Conservation (phyloP, 2,329 filamentous ascomycete species). For the Microthyrium microscopicum region DNA sequence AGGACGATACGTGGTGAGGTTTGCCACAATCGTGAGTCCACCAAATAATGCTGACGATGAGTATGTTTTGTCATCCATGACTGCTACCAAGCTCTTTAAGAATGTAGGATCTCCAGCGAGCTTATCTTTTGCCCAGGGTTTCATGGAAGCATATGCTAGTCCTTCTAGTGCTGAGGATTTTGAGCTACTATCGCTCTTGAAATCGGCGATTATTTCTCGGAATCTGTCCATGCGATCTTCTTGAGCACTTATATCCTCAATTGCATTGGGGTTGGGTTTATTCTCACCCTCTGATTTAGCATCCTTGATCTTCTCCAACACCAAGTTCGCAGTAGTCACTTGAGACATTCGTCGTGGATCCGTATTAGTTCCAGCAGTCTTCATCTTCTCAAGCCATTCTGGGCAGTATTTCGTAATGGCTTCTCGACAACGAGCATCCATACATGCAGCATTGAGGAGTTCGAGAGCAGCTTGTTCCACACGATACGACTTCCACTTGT, state of each 20-base stretch:
- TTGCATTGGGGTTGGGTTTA: not conserved
- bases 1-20: slow-evolving; percentile 69
- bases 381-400: slow-evolving; percentile 52
- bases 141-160: slow-evolving; percentile 78
- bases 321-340: slow-evolving; percentile 33
- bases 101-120: slow-evolving; percentile 53
- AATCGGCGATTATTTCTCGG: slow-evolving; percentile 46
- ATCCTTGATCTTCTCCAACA: slow-evolving; percentile 39
- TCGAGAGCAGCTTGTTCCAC: slow-evolving; percentile 78
- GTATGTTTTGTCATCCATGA: slow-evolving; percentile 31
- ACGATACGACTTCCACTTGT: slow-evolving; percentile 66
- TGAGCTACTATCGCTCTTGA: slow-evolving; percentile 31
- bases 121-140: slow-evolving; percentile 69
- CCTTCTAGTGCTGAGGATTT: slow-evolving; percentile 70
- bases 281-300: slow-evolving; percentile 10
- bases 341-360: slow-evolving; percentile 29
- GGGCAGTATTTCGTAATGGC: slow-evolving; percentile 71
- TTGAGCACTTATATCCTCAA: slow-evolving; percentile 8
- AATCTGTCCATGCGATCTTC: slow-evolving; percentile 36
- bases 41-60: slow-evolving; percentile 9
- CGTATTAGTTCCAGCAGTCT: slow-evolving; percentile 34
- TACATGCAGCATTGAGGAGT: slow-evolving; percentile 80
- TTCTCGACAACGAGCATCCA: slow-evolving; percentile 66
- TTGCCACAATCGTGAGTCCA: slow-evolving; percentile 45
- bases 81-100: slow-evolving; percentile 50